Evolutionary conservation across 2,329 filamentous ascomycete genomes (phyloP), one percentile per base, ranked within the genome.

Genomic region (Aspergillus sergii): DNA sequence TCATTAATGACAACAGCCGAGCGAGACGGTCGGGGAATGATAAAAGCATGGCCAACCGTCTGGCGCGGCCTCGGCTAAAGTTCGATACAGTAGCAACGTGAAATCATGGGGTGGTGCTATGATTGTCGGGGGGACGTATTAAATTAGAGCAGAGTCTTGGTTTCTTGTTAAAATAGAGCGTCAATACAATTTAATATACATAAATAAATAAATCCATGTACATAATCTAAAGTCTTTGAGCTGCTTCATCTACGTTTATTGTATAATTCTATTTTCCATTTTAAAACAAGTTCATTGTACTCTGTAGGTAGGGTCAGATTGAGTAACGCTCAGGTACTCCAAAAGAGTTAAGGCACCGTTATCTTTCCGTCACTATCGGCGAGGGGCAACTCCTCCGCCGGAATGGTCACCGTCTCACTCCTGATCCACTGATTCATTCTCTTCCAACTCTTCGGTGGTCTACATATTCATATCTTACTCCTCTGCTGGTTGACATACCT

Each of bases 1-100:
- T 30, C 46, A 50, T 39, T 46, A 12, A 48, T 34, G 45, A 30
- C 26, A 50, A 48, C 57, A 45, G 19, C 28, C 39, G 53, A 59
- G 53, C 45, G 63, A 65, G 56, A 58, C 57, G 65, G 64, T 64
- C 58, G 65, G 66, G 60, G 63, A 64, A 60, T 39, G 57, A 51
- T 60, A 59, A 55, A 57, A 48, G 32, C 46, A 50, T 46, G 57
- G 63, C n/a, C n/a, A 46, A 46, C 43, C 12, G 21, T 48, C 64
- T 70, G 54, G 61, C 56, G 62, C 66, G 68, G 73, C 73, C 73
- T 75, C 73, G 73, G 73, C 70, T 75, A 75, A 72, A 70, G 21
- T 16, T 58, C 36, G 57, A 46, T 46, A 26, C 23, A 26, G 23
- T 26, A 41, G 19, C 43, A 57, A 57, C 36, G 59, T 60, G 43